Evolutionary conservation across 2,329 filamentous ascomycete genomes (phyloP).

Genomic region (Tolypocladium tundrense): DNA sequence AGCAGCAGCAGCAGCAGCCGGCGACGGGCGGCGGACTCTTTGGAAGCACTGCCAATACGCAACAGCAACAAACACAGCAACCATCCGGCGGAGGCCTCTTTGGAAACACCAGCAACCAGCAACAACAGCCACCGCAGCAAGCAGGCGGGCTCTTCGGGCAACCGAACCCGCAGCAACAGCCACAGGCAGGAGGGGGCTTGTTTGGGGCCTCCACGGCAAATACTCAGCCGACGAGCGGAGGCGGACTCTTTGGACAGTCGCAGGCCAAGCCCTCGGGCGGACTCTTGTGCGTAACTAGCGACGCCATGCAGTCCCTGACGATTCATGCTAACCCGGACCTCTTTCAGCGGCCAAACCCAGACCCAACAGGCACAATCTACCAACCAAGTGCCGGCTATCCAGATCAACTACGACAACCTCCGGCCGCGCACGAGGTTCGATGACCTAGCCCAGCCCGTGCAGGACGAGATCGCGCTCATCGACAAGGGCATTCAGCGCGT

Average conservation of each 20-base stretch:
- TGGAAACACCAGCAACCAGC: slow-evolving; percentile 8
- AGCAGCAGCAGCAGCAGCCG: slow-evolving; percentile 5
- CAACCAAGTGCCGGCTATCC: slow-evolving; percentile 57
- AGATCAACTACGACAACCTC: slow-evolving; percentile 69
- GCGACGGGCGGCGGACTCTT: slow-evolving; percentile 18
- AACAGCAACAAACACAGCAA: slow-evolving; percentile 14
- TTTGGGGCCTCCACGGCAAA: slow-evolving; percentile 15
- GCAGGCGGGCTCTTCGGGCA: slow-evolving; percentile 19
- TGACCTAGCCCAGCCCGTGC: slow-evolving; percentile 74
- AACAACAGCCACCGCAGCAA: slow-evolving; percentile 14
- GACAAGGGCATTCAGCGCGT: slow-evolving; percentile 74
- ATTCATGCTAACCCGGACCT: slow-evolving; percentile 1
- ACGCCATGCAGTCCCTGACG: not conserved
- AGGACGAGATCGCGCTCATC: slow-evolving; percentile 65
- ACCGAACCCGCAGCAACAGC: slow-evolving; percentile 9
- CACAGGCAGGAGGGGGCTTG: slow-evolving; percentile 17
- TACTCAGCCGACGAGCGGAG: slow-evolving; percentile 7
- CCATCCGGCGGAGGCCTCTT: slow-evolving; percentile 13
- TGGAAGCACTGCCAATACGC: slow-evolving; percentile 15
- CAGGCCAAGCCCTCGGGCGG: slow-evolving; percentile 21
- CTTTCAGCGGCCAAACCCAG: slow-evolving; percentile 17
- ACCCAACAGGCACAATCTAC: slow-evolving; percentile 21
- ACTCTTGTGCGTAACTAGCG: slow-evolving; percentile 19
- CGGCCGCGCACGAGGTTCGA: slow-evolving; percentile 85
- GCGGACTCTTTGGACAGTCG: slow-evolving; percentile 22